phyloP scores from a whole-genome alignment of 805 yeast genomes.

The Ogataea salicorniae region DNA sequence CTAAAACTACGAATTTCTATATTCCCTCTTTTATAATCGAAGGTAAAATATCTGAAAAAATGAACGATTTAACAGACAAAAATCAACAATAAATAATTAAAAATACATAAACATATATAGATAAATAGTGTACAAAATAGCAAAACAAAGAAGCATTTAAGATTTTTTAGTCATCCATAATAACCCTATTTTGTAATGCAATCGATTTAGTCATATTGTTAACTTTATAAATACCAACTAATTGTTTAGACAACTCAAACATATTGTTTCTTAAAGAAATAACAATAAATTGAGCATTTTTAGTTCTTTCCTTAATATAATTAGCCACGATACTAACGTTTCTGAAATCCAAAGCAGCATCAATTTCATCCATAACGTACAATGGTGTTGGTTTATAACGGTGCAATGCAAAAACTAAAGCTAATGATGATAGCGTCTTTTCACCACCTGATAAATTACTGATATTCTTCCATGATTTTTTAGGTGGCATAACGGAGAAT shows the following conservation, averaged over 20 bases:
- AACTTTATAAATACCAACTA: conserved; percentile 93
- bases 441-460: conserved; percentile 97
- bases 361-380: conserved; percentile 98
- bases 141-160: not conserved
- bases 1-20: not conserved
- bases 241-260: conserved; percentile 93
- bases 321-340: conserved; percentile 97
- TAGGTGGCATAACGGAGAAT: conserved; percentile 98
- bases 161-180: conserved; percentile 6
- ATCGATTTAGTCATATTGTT: conserved; percentile 86
- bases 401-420: conserved; percentile 93
- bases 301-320: conserved; percentile 91
- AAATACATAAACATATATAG: not conserved
- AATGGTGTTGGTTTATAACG: conserved; percentile 95
- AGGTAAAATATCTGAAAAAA: not conserved
- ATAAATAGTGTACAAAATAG: not conserved
- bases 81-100: not conserved
- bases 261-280: conserved; percentile 93
- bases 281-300: conserved; percentile 94
- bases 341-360: conserved; percentile 96
- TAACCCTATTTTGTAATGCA: conserved; percentile 63
- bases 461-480: conserved; percentile 95
- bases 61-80: not conserved
- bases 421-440: conserved; percentile 89
- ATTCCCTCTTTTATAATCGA: too few relatives aligned